phyloP scores from a whole-genome alignment of 805 yeast genomes.

The Spathaspora girioi region DNA sequence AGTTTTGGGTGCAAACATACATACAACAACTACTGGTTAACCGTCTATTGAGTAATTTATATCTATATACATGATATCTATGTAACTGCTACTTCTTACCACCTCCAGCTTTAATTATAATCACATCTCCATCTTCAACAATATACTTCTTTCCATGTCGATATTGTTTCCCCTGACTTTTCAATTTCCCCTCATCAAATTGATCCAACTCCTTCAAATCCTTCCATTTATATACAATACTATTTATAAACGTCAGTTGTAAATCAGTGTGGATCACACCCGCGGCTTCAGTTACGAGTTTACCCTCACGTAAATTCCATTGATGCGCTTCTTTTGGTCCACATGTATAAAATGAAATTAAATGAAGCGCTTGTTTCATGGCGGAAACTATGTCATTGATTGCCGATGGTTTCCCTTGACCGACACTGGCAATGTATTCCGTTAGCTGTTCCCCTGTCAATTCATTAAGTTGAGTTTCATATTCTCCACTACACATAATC shows the following conservation, averaged over 20 bases:
- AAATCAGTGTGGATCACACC: slow-evolving; percentile 86
- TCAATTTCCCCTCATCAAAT: slow-evolving; percentile 49
- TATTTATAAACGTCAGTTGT: slow-evolving; percentile 75
- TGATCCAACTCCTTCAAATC: slow-evolving; percentile 40
- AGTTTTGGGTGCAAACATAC: too few species aligned
- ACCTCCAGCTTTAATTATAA: slow-evolving; percentile 68
- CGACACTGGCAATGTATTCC: slow-evolving; percentile 24
- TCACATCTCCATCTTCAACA: slow-evolving; percentile 82
- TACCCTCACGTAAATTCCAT: slow-evolving; percentile 79
- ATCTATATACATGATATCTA: slow-evolving; percentile 4
- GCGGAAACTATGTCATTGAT: slow-evolving; percentile 59
- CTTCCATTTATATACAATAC: slow-evolving; percentile 65
- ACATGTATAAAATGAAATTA: slow-evolving; percentile 84
- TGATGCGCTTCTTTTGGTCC: slow-evolving; percentile 83
- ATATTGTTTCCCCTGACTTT: slow-evolving; percentile 54
- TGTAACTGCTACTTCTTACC: slow-evolving; percentile 46
- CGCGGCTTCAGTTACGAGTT: slow-evolving; percentile 85
- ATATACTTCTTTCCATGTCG: slow-evolving; percentile 75
- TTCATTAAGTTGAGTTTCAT: slow-evolving; percentile 40
- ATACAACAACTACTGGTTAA: too few species aligned
- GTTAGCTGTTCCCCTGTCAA: slow-evolving; percentile 16
- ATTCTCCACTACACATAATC: slow-evolving; percentile 42
- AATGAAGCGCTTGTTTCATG: slow-evolving; percentile 64
- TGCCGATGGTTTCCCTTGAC: slow-evolving; percentile 35
- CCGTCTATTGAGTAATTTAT: too few species aligned